A percentile compares a stretch with the other conserved stretches of the same genome.
phyloP scores from a whole-genome alignment of 1,139 yeast genomes.

The Maudiozyma humilis region DNA sequence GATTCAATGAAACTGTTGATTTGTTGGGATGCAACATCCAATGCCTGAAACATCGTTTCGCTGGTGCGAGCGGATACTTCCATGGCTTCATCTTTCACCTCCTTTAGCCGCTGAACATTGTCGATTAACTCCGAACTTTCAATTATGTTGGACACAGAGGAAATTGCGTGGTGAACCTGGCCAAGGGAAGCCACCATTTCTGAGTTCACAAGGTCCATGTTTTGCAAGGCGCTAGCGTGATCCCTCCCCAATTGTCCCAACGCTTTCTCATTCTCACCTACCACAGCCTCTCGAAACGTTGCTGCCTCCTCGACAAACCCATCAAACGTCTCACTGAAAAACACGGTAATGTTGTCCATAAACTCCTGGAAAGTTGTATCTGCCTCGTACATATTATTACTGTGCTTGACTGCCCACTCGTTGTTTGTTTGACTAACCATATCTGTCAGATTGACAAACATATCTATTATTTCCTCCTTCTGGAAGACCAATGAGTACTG shows the following conservation, averaged over 20 bases:
- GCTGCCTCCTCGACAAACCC: slow-evolving; percentile 5
- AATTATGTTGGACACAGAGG: neutral
- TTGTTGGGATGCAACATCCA: neutral
- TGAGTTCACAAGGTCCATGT: neutral
- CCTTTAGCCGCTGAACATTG: neutral
- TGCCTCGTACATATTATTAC: slow-evolving; percentile 7
- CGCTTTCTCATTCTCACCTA: neutral
- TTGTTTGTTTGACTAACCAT: slow-evolving; percentile 24
- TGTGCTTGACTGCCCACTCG: slow-evolving; percentile 10
- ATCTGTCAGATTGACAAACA: slow-evolving; percentile 43
- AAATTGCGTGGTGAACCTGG: neutral
- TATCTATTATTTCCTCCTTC: slow-evolving; percentile 41
- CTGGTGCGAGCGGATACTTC: slow-evolving; percentile 6
- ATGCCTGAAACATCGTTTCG: neutral
- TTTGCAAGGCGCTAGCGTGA: neutral
- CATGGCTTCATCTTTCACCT: neutral
- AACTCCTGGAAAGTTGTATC: slow-evolving; percentile 4
- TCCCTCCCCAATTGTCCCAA: neutral
- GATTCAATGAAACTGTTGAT: neutral
- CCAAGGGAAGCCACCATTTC: neutral
- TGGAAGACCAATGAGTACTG: slow-evolving; percentile 46
- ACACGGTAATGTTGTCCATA: slow-evolving; percentile 1
- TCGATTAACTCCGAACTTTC: neutral
- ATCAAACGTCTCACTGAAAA: slow-evolving; percentile 1
- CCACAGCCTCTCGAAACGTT: neutral